These are phyloP conservation scores for Chlamydomonas sp. DNA, from an alignment of 139 green algal genomes.

Conservation along the genomic window DNA sequence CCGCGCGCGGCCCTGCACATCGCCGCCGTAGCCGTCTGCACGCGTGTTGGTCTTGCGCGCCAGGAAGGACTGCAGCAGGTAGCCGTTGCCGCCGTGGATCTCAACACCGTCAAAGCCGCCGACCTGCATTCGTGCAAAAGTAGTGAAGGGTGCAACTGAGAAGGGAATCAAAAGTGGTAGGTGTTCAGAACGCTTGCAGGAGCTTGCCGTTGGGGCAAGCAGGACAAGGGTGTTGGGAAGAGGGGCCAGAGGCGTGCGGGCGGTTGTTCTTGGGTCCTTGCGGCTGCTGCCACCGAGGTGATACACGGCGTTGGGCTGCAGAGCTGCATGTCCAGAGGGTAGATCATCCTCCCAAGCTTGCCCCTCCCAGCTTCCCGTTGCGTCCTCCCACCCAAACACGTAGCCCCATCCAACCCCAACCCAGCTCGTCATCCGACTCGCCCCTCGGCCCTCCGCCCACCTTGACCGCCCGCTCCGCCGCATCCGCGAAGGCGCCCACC, in stretches of 20 bases:
- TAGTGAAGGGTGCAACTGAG: not conserved
- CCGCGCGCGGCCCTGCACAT: conserved; percentile 21
- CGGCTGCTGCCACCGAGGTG: not conserved
- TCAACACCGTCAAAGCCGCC: conserved; percentile 66
- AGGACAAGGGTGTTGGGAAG: too few species aligned
- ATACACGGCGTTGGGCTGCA: not conserved
- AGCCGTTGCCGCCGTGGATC: conserved; percentile 66
- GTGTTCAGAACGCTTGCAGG: not conserved
- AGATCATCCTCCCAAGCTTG: too few species aligned
- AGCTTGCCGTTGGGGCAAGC: not conserved
- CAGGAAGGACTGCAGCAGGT: conserved; percentile 63
- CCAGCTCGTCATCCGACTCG: not conserved
- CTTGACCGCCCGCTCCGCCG: conserved; percentile 2
- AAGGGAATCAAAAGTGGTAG: not conserved
- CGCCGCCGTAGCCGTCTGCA: conserved; percentile 44
- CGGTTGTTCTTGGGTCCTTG: not conserved
- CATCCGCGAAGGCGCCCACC: not conserved
- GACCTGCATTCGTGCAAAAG: not conserved
- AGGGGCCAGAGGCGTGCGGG: not conserved
- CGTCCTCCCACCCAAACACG: not conserved
- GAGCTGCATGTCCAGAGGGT: not conserved
- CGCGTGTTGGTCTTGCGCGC: conserved; percentile 28
- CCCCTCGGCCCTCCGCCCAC: not conserved
- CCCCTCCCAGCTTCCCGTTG: not conserved
- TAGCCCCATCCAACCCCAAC: not conserved